These are phyloP conservation scores for Yamadazyma oceani DNA, from an alignment of 1,139 yeast species.

Conservation along the genomic window DNA sequence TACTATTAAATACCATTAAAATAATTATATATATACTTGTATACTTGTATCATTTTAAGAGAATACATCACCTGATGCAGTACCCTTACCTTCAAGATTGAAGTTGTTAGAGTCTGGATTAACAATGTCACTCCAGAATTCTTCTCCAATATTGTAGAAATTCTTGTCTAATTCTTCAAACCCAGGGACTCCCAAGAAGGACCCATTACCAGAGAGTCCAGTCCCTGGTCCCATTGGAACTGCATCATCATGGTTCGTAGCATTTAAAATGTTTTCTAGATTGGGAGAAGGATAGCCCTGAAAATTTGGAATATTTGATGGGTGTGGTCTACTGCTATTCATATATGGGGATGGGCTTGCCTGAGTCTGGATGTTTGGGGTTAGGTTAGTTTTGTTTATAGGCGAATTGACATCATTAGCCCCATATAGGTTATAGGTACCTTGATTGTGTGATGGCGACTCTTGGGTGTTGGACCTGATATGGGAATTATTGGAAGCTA, in stretches of 20 bases:
- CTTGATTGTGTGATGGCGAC: background rate
- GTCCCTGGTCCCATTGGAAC: constrained; percentile 2
- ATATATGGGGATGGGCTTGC: no score
- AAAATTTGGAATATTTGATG: background rate
- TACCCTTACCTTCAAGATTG: constrained; percentile 31
- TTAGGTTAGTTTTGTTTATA: background rate
- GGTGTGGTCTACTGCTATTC: no score
- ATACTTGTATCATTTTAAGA: constrained; percentile 6
- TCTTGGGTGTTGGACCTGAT: background rate
- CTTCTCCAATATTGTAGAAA: constrained; percentile 39
- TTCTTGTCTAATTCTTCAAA: constrained; percentile 30
- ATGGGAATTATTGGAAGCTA: background rate
- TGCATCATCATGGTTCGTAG: background rate
- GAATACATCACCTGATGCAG: constrained; percentile 29
- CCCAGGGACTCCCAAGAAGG: constrained; percentile 10
- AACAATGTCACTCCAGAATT: constrained; percentile 45
- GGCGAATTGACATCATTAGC: background rate
- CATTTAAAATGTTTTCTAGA: constrained; percentile 1
- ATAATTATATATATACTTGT: no score
- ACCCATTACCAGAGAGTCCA: constrained; percentile 1
- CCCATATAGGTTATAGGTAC: no score
- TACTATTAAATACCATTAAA: no score
- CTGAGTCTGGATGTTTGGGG: background rate
- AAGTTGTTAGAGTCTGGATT: constrained; percentile 37
- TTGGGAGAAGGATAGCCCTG: background rate